Evolutionary conservation across 2,329 filamentous ascomycete genomes (phyloP).

Genomic region (Pseudogymnoascus sp.): DNA sequence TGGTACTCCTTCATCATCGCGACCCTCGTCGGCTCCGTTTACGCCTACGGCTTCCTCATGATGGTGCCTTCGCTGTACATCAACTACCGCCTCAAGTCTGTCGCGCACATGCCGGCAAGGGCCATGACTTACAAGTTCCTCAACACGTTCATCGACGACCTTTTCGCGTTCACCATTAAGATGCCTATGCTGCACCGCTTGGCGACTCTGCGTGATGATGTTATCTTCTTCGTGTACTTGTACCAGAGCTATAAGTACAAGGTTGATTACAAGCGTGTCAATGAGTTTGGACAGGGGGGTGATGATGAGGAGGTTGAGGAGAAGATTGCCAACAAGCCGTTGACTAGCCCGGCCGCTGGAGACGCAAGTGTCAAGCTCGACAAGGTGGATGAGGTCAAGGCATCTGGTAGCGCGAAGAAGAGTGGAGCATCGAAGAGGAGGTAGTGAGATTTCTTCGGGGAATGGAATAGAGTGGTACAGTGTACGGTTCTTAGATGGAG

Average conservation of each 20-base stretch:
- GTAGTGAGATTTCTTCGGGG: slow-evolving; percentile 26
- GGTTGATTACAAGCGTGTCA: slow-evolving; percentile 84
- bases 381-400: slow-evolving; percentile 29
- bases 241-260: slow-evolving; percentile 94
- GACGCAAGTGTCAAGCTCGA: slow-evolving; percentile 20
- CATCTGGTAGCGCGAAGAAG: slow-evolving; percentile 42
- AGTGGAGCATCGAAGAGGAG: slow-evolving; percentile 44
- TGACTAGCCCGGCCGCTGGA: slow-evolving; percentile 17
- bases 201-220: slow-evolving; percentile 85
- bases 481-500: not conserved
- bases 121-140: slow-evolving; percentile 98
- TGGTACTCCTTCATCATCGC: slow-evolving; percentile 97
- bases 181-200: slow-evolving; percentile 93
- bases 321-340: slow-evolving; percentile 36
- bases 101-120: slow-evolving; percentile 93
- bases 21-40: slow-evolving; percentile 90
- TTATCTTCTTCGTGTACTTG: slow-evolving; percentile 97
- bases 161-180: slow-evolving; percentile 98
- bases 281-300: slow-evolving; percentile 98
- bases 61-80: slow-evolving; percentile 98
- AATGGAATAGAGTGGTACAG: not conserved
- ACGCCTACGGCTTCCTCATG: slow-evolving; percentile 98
- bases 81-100: slow-evolving; percentile 93
- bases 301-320: slow-evolving; percentile 66
- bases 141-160: slow-evolving; percentile 97